phyloP scores from a whole-genome alignment of 1,284 basidiomycete genomes.

The Acaromyces ingoldii region DNA sequence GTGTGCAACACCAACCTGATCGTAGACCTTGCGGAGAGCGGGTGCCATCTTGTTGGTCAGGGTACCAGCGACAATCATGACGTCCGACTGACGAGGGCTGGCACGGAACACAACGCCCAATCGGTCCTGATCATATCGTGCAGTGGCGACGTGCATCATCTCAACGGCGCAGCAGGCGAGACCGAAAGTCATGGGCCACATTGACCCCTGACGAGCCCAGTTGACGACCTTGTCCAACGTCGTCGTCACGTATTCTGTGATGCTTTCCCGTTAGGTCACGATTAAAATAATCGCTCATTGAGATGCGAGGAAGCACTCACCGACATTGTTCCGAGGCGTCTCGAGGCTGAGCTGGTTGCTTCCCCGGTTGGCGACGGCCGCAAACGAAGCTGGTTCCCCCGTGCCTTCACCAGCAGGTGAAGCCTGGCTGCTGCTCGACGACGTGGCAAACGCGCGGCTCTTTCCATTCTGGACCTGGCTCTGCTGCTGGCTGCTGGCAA shows the following conservation, averaged over 20 bases:
- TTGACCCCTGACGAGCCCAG: slow-evolving; percentile 94
- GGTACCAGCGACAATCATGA: slow-evolving; percentile 99
- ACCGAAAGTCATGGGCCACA: slow-evolving; percentile 99
- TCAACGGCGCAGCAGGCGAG: slow-evolving; percentile 98
- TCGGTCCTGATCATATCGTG: slow-evolving; percentile 97
- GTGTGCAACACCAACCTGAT: slow-evolving; percentile 5
- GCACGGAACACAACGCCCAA: slow-evolving; percentile 98
- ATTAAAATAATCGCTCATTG: slow-evolving; percentile 5
- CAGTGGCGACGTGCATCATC: slow-evolving; percentile 85
- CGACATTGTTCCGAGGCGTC: slow-evolving; percentile 80
- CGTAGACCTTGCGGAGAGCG: slow-evolving; percentile 39
- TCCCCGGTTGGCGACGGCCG: slow-evolving; percentile 38
- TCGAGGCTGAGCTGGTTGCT: slow-evolving; percentile 62
- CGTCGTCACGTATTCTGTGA: slow-evolving; percentile 85
- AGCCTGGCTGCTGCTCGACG: not conserved
- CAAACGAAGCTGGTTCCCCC: slow-evolving; percentile 51
- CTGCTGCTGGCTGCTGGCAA: too few species aligned
- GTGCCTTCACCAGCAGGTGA: too few species aligned
- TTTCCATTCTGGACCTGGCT: too few species aligned
- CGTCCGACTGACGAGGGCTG: slow-evolving; percentile 91
- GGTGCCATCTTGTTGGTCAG: slow-evolving; percentile 97
- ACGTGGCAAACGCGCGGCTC: not conserved
- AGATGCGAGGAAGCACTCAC: slow-evolving; percentile 57
- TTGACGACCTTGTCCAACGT: slow-evolving; percentile 95
- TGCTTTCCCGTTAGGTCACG: slow-evolving; percentile 3